phyloP scores from a whole-genome alignment of 768 basidiomycete species.

The Russula dissimulans region DNA sequence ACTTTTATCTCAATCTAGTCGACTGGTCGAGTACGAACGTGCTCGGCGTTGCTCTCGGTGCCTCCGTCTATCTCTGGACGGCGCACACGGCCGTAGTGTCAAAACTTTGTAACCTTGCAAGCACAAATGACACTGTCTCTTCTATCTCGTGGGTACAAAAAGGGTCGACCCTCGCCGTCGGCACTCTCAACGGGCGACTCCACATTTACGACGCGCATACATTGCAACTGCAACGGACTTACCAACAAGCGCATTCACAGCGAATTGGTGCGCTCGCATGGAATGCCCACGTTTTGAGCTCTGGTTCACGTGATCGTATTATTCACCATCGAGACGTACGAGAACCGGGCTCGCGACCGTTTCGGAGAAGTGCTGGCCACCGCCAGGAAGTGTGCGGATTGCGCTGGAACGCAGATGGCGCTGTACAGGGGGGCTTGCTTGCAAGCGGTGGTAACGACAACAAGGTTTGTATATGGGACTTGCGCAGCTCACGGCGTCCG shows the following conservation, averaged over 20 bases:
- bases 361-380: constrained; percentile 64
- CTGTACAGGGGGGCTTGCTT: constrained; percentile 44
- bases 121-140: constrained; percentile 64
- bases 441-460: constrained; percentile 98
- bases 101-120: constrained; percentile 74
- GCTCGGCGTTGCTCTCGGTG: constrained; percentile 84
- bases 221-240: constrained; percentile 67
- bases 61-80: constrained; percentile 95
- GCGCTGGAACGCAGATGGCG: constrained; percentile 68
- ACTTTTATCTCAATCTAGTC: constrained; percentile 96
- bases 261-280: constrained; percentile 93
- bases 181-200: constrained; percentile 80
- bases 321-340: constrained; percentile 92
- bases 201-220: constrained; percentile 91
- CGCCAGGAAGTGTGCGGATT: constrained; percentile 94
- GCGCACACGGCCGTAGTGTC: constrained; percentile 89
- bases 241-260: constrained; percentile 75
- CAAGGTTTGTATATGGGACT: constrained; percentile 96
- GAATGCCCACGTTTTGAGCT: constrained; percentile 81
- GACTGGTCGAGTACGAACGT: constrained; percentile 97
- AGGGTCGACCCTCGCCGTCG: constrained; percentile 87
- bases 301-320: constrained; percentile 84
- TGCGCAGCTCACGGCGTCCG: constrained; percentile 51
- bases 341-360: constrained; percentile 52
- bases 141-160: constrained; percentile 91